Base-by-base conservation (phyloP, 495 filamentous ascomycete genomes). In the Achaetomiella virescens region DNA sequence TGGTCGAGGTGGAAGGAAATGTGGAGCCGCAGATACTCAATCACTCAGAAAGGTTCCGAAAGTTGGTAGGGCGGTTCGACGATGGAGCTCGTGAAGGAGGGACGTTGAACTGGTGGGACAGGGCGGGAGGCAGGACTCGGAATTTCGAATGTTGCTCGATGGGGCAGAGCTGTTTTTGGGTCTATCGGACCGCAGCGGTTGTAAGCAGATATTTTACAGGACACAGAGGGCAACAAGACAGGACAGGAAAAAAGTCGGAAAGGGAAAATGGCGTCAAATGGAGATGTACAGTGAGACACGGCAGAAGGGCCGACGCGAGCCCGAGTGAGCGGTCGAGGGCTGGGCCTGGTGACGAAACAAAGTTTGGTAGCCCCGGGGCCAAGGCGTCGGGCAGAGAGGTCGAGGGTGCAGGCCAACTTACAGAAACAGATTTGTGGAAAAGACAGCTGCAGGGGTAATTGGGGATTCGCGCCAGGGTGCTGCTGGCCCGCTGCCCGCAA, bases 241-340 rank as follows among this genome's bases (percentile, higher is more conserved):
- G 9, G 29, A 46, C 44, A 11, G 53, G 24, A 24, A 50, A 27
- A 29, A n/a, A n/a, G 9, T 4, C 27, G 9, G 36, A 27, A 17
- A 15, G 24, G 7, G 43, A 37, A 17, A 36, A 37, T 35, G 36
- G 22, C 44, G 45, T 43, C 42, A 48, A 31, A 24, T 20, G 51
- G 18, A 14, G 43, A 21, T 22, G 33, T 17, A 6, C 36, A 20
- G 11, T 51, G 25, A 51, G 47, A 24, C 49, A 51, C 44, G 18
- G 15, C 21, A 42, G 24, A 29, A 50, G 48, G 47, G 43, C 49
- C 48, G 55, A 22, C 48, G 49, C 20, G 55, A 48, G 45, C 55
- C 59, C 55, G 37, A 46, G 21, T 27, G 54, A 47, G 59, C 59
- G 54, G 54, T 61, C 54, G 53, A 61, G 36, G 33, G 22, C 25